Evolutionary conservation across 2,329 filamentous ascomycete species (phyloP).

Genomic region (Trichophyton schoenleinii): DNA sequence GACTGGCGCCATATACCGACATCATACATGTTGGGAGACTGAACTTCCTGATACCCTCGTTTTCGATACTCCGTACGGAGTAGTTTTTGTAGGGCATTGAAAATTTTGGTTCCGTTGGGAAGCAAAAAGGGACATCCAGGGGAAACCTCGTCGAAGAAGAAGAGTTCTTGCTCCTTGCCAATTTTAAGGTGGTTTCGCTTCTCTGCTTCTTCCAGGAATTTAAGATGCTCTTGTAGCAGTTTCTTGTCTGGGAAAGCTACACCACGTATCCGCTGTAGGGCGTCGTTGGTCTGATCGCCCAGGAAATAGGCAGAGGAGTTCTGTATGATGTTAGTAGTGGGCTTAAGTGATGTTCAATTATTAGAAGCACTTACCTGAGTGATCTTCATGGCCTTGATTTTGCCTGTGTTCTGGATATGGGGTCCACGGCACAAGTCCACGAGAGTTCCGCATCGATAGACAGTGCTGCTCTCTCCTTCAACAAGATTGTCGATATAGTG

Average conservation of each 20-base stretch:
- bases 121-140: conserved; percentile 88
- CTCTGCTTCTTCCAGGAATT: conserved; percentile 93
- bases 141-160: conserved; percentile 92
- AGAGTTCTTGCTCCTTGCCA: conserved; percentile 89
- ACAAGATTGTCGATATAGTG: conserved; percentile 94
- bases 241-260: conserved; percentile 97
- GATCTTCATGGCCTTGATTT: conserved; percentile 89
- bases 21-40: conserved; percentile 94
- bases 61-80: conserved; percentile 82
- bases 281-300: conserved; percentile 85
- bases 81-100: conserved; percentile 74
- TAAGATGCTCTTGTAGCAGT: conserved; percentile 80
- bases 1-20: conserved; percentile 85
- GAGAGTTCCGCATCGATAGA: conserved; percentile 84
- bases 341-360: too few relatives aligned
- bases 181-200: conserved; percentile 93
- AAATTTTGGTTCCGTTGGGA: conserved; percentile 84
- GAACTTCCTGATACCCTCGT: conserved; percentile 88
- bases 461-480: conserved; percentile 81
- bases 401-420: conserved; percentile 83
- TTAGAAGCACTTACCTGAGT: conserved; percentile 48
- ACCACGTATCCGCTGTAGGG: conserved; percentile 90
- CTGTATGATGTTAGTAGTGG: conserved; percentile 28
- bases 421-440: conserved; percentile 94
- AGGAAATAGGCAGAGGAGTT: conserved; percentile 81